Conservation (phyloP, 2,329 filamentous ascomycete genomes). For the Trichoderma citrinoviride region DNA sequence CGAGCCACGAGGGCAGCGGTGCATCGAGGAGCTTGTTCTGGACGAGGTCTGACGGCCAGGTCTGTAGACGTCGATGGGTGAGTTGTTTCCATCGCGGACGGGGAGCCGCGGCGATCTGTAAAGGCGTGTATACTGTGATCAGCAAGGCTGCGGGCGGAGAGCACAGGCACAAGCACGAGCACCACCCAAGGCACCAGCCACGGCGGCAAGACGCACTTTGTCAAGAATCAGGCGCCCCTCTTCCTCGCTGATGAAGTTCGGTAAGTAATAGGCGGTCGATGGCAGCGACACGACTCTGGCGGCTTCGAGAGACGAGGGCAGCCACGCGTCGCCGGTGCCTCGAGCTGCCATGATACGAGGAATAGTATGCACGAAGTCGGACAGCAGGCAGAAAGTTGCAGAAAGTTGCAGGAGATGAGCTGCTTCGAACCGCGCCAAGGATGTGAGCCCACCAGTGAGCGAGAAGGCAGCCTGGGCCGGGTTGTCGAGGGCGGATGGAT, state of each 20-base stretch:
- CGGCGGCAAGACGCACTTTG: conserved; percentile 52
- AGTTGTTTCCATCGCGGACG: conserved; percentile 83
- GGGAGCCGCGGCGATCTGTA: conserved; percentile 60
- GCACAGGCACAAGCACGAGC: too few relatives aligned
- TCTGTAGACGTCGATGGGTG: conserved; percentile 84
- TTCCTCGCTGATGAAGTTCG: conserved; percentile 73
- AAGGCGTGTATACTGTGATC: neutral
- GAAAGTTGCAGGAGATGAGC: neutral
- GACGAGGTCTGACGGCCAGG: conserved; percentile 81
- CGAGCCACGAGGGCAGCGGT: conserved; percentile 73
- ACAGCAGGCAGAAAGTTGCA: neutral
- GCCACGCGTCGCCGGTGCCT: conserved; percentile 25
- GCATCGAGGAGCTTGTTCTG: conserved; percentile 72
- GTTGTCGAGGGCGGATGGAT: neutral
- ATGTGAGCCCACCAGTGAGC: neutral
- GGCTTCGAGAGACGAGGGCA: conserved; percentile 51
- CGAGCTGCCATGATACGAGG: conserved; percentile 2
- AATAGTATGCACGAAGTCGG: neutral
- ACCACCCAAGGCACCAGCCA: too few relatives aligned
- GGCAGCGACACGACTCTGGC: conserved; percentile 57
- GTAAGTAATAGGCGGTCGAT: conserved; percentile 74
- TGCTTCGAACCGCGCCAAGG: conserved; percentile 2
- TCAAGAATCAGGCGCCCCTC: conserved; percentile 71
- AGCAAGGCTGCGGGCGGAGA: conserved; percentile 2
- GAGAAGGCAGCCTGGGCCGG: neutral